Conservation (phyloP, 441 rosid species). For the Cnidoscolus chayamansa region DNA sequence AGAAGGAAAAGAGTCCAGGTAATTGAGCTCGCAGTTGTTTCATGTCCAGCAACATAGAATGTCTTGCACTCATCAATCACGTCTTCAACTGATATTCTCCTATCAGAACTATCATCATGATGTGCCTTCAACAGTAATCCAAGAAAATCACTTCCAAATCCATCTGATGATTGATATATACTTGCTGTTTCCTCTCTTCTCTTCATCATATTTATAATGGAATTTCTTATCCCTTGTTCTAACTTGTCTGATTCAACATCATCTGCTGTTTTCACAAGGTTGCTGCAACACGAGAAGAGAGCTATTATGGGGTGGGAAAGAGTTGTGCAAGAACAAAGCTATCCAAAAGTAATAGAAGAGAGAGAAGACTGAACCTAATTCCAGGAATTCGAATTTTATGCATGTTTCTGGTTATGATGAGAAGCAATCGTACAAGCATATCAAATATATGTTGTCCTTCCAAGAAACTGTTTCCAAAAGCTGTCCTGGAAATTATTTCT, state of each 20-base stretch:
- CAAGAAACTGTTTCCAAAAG: slow-evolving; percentile 27
- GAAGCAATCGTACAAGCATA: slow-evolving; percentile 3
- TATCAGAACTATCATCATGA: slow-evolving; percentile 18
- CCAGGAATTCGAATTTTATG: not conserved
- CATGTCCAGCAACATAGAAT: slow-evolving; percentile 42
- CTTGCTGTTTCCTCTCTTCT: slow-evolving; percentile 26
- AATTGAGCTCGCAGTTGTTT: slow-evolving; percentile 35
- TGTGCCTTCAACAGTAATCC: slow-evolving; percentile 28
- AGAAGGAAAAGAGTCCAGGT: slow-evolving; percentile 42
- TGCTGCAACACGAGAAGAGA: slow-evolving; percentile 5
- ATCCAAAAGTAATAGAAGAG: not conserved
- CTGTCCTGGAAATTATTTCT: slow-evolving; percentile 26
- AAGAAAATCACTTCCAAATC: slow-evolving; percentile 19
- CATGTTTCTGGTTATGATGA: not conserved
- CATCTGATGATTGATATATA: slow-evolving; percentile 9
- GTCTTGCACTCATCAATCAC: slow-evolving; percentile 48
- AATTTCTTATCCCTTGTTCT: slow-evolving; percentile 16
- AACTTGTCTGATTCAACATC: slow-evolving; percentile 21
- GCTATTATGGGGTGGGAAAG: too few relatives aligned
- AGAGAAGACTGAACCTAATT: not conserved
- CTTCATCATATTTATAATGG: slow-evolving; percentile 19
- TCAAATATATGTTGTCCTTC: slow-evolving; percentile 25
- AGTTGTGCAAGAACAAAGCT: too few relatives aligned
- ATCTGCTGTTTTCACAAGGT: not conserved
- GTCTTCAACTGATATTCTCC: slow-evolving; percentile 28